These are phyloP conservation scores for Schizonepeta tenuifolia DNA, from an alignment of 257 asterid species.

Conservation along the genomic window DNA sequence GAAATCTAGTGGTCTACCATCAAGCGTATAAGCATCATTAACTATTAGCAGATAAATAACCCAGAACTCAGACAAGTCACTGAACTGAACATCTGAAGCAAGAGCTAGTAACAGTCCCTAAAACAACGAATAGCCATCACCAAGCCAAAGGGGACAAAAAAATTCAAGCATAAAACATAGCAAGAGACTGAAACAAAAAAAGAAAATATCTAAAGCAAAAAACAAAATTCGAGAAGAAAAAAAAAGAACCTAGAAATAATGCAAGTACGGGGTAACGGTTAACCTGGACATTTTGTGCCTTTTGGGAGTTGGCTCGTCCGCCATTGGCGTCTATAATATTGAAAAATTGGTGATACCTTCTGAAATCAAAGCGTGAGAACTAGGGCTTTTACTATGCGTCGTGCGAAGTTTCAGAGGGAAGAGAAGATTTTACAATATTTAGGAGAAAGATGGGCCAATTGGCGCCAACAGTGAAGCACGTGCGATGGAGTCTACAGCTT, in stretches of 20 bases:
- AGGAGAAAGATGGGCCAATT: conserved; percentile 22
- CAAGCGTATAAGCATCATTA: not conserved
- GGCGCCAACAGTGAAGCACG: conserved; percentile 44
- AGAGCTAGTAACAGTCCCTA: conserved; percentile 33
- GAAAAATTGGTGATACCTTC: conserved; percentile 13
- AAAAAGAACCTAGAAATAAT: not conserved
- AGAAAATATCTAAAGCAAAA: not conserved
- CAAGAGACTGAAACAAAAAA: not conserved
- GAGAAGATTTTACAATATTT: conserved; percentile 5
- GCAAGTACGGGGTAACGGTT: not conserved
- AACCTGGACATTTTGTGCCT: conserved; percentile 66
- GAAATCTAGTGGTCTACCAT: not conserved
- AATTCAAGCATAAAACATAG: not conserved
- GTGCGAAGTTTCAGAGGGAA: conserved; percentile 17
- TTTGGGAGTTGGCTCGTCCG: conserved; percentile 51
- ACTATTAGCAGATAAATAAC: conserved; percentile 7
- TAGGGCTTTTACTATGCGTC: conserved; percentile 33
- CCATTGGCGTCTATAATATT: conserved; percentile 43
- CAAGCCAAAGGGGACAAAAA: not conserved
- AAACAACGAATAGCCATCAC: not conserved
- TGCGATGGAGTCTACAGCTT: conserved; percentile 2
- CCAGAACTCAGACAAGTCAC: not conserved
- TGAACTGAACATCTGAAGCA: not conserved
- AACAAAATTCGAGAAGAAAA: no score
- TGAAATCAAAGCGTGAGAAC: not conserved